phyloP scores from a whole-genome alignment of 2,329 filamentous ascomycete genomes.

The Setomelanomma holmii region DNA sequence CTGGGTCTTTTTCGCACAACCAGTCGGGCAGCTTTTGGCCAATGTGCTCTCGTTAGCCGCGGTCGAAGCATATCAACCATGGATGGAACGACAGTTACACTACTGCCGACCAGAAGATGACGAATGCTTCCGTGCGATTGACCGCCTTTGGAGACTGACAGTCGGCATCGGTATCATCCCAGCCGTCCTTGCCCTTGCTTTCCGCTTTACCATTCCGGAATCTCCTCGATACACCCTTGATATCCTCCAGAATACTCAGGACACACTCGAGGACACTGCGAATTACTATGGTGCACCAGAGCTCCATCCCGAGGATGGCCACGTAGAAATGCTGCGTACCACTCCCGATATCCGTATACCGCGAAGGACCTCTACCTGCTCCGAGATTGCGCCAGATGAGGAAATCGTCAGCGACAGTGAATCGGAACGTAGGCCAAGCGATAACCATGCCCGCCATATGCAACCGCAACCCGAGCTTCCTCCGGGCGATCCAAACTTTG shows the following conservation, averaged over 20 bases:
- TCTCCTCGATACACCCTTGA: conserved; percentile 50
- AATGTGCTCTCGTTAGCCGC: conserved; percentile 39
- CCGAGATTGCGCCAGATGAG: conserved; percentile 37
- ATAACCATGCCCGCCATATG: conserved; percentile 8
- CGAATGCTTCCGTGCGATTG: conserved; percentile 41
- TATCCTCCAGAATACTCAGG: conserved; percentile 44
- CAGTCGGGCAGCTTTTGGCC: conserved; percentile 47
- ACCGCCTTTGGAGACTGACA: conserved; percentile 50
- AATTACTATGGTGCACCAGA: conserved; percentile 40
- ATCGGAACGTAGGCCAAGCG: conserved; percentile 22
- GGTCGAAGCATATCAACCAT: conserved; percentile 34
- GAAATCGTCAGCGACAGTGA: conserved; percentile 36
- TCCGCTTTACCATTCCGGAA: conserved; percentile 52
- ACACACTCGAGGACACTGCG: conserved; percentile 43
- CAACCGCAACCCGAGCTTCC: conserved; percentile 14
- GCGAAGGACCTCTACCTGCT: conserved; percentile 27
- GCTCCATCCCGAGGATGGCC: conserved; percentile 29
- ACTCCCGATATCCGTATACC: conserved; percentile 10
- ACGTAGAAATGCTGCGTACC: conserved; percentile 36
- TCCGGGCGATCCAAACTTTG: conserved; percentile 55
- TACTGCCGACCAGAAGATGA: conserved; percentile 26
- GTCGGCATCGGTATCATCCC: conserved; percentile 45
- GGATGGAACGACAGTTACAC: conserved; percentile 24
- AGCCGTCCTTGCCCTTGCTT: conserved; percentile 41
- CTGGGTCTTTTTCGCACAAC: conserved; percentile 53